phyloP scores from a whole-genome alignment of 345 rosid genomes.

The Cardamine chenopodiifolia region DNA sequence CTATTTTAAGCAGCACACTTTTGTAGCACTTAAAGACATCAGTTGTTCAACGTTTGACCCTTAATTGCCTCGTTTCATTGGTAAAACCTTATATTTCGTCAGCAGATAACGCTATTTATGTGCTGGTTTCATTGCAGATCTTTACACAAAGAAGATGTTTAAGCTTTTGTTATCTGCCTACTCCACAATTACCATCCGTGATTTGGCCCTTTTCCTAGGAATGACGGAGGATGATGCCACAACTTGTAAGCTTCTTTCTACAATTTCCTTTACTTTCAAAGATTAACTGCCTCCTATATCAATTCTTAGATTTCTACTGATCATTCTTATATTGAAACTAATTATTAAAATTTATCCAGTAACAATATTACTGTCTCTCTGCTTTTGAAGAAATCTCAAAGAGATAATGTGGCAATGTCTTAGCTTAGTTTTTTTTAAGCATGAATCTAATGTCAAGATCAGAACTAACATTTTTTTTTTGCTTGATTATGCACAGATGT shows the following conservation, averaged over 20 bases:
- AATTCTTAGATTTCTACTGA: neutral
- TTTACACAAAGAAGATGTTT: conserved; percentile 80
- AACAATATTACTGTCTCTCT: neutral
- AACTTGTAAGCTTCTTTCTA: conserved; percentile 59
- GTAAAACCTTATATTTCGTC: neutral
- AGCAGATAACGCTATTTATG: neutral
- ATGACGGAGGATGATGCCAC: conserved; percentile 81
- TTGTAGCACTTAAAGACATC: neutral
- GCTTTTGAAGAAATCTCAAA: neutral
- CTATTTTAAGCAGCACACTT: neutral
- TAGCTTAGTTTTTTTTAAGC: neutral
- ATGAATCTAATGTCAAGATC: neutral
- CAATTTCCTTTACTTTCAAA: conserved; percentile 33
- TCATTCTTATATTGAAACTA: neutral
- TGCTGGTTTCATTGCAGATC: conserved; percentile 52
- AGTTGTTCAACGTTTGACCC: neutral
- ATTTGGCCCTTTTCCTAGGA: conserved; percentile 81
- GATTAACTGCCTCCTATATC: conserved; percentile 23
- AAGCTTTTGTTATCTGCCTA: conserved; percentile 79
- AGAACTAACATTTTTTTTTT: neutral
- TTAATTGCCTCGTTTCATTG: neutral
- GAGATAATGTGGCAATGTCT: neutral
- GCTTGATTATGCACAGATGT: conserved; percentile 58
- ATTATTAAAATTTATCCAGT: neutral
- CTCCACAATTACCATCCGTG: conserved; percentile 71